phyloP scores from a whole-genome alignment of 2,329 filamentous ascomycete genomes.

The Aspergillus alliaceus region DNA sequence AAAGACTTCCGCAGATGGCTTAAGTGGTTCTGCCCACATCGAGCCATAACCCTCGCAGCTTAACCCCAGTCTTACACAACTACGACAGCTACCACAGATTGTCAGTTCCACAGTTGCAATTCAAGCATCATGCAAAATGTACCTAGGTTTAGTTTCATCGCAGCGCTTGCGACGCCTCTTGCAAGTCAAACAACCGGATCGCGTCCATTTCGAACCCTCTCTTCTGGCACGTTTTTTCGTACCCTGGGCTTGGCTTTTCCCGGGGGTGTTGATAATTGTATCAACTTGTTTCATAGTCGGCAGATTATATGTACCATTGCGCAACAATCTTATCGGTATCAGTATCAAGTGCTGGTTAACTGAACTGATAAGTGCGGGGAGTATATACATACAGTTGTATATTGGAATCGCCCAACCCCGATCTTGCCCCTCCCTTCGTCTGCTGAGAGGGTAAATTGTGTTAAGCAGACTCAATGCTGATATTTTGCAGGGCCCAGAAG shows the following conservation, averaged over 20 bases:
- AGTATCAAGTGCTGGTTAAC: neutral
- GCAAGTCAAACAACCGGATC: slow-evolving; percentile 42
- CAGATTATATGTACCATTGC: neutral
- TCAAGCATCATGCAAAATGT: neutral
- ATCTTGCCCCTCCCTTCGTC: neutral
- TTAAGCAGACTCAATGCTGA: neutral
- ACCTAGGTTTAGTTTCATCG: slow-evolving; percentile 40
- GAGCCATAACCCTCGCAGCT: slow-evolving; percentile 40
- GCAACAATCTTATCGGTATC: neutral
- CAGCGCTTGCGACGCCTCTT: slow-evolving; percentile 40
- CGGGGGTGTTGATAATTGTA: neutral
- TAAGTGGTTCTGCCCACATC: slow-evolving; percentile 36
- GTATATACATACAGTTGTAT: too few relatives aligned
- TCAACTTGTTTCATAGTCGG: slow-evolving; percentile 3
- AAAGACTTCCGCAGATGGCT: slow-evolving; percentile 33
- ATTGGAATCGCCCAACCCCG: neutral
- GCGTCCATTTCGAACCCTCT: slow-evolving; percentile 36
- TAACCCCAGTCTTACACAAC: slow-evolving; percentile 34
- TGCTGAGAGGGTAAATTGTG: neutral
- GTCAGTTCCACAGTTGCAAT: neutral
- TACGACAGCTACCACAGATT: slow-evolving; percentile 27
- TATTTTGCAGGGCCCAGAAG: neutral
- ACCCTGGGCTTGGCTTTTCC: neutral
- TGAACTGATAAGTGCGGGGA: neutral
- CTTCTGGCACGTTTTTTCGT: slow-evolving; percentile 23